Evolutionary conservation across 2,329 filamentous ascomycete genomes (phyloP), one percentile per base, ranked within the genome.

Genomic region (Sclerotinia minor): DNA sequence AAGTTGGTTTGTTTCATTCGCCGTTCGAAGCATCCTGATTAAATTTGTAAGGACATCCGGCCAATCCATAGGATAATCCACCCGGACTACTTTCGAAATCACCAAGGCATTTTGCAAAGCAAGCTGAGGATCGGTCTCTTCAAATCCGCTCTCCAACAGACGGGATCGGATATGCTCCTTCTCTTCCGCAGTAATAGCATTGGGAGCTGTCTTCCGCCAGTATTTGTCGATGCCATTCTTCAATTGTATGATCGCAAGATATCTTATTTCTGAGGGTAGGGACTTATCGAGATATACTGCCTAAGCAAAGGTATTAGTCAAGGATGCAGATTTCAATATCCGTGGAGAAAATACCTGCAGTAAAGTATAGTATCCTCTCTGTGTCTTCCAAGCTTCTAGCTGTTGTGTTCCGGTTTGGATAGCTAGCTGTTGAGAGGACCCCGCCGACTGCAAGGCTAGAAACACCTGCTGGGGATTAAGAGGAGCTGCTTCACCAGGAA

Each of bases 191-290:
- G 89, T 87, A 67, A 90, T 85, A 61, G 92, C 87, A 45, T 91
- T 91, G 77, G 38, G 77, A 63, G 68, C 79, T 73, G 45, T 80
- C 77, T 84, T 92, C 76, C 95, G 86, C 95, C 95, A 99, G 79
- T 93, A 92, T 77, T 90, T 93, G 77, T 98, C 94, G 79, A 98
- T 94, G 67, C 94, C 95, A 78, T 98, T 97, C 78, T 98, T 98
- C 65, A 99, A 84, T 77, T 97, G 92, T 73, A 98, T 97, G 68
- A 98, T 87, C 66, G 94, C 91, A 15, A 97, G 88, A 75, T 96
- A 93, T 70, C 95, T 91, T 65, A 94, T 86, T 75, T 96, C 89
- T 68, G 87, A 80, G 1, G 92, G 91, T 1, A 96, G 81, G 2
- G 87, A 87, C 70, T 87, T 88, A 80, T 97, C 91, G 71, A 97